Base-by-base conservation (phyloP, 208 protist genomes). In the Hexamita inflata region DNA sequence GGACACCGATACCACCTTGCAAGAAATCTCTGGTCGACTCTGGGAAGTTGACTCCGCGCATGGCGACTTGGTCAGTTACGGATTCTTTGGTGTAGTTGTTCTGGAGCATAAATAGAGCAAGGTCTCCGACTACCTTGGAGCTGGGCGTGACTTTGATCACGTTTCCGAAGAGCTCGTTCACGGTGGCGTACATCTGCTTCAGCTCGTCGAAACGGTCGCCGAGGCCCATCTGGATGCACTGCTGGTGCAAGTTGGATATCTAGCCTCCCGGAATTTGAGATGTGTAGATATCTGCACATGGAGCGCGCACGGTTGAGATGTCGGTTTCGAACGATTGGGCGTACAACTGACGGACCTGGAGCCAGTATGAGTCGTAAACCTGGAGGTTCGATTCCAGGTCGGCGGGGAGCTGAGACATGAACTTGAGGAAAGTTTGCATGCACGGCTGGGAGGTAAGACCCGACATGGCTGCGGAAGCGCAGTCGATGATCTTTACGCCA, bases 161-260 rank as follows among this genome's bases (percentile, higher is more conserved):
- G 70, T 88, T 83, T 34, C 86, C 86, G 32, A 89, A 81, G 42
- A 87, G 32, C 39, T 58, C 59, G 80, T 90, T 90, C 30, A 81
- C 84, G 34, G 79, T 80, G 7, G 57, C 74, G 74, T 80, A 78
- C n/a, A 73, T 66, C 26, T 73, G 2, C 24, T 78, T 73, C 13
- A 41, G 35, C 45, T 83, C 75, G 34, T 62, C 61, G 86, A 85
- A 88, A 45, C 77, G 39, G n/a, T 83, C 68, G 15, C 53, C 59
- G 15, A 89, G 79, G 28, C 86, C 84, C n/a, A 90, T 75, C 38
- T 76, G 78, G 53, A 81, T 81, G 0, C 84, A 82, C 78, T 93
- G 90, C 80, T 88, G 89, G 32, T 87, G 79, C 28, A 93, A 81
- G 77, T 92, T 92, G 49, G 84, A 88, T 77, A 89, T 90, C 79